Evolutionary conservation across 2,329 filamentous ascomycete species (phyloP), one percentile per base, ranked within the genome.

Genomic region (Beauveria bassiana): DNA sequence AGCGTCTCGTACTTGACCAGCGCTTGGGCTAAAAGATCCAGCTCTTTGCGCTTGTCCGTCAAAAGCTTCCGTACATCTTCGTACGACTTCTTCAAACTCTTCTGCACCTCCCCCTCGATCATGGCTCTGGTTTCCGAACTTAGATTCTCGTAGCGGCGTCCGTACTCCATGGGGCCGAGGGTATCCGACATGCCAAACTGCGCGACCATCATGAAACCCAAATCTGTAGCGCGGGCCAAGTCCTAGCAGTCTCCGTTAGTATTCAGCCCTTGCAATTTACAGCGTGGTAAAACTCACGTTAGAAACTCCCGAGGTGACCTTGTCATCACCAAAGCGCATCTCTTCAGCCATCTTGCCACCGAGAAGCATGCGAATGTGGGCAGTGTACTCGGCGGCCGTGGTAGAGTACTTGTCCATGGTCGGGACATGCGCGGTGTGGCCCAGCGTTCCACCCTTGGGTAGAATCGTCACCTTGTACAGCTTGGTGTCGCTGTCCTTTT

Each of bases 401-500:
- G 86, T 86, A 14, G 91, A 95, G 70, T 96, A 92, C 74, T 93
- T 92, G 77, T 97, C 93, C 81, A 96, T 92, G 71, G 95, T 89
- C 0, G 93, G 93, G 26, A 99, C 81, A 73, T 88, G 89, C 65
- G 90, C 89, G 0, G 95, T 99, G 65, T 96, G 85, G 64, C 95
- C 95, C 8, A 98, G 81, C 26, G 90, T 85, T 69, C 87, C 86
- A 12, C 95, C 95, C 69, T 96, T 88, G 59, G 95, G 93, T 69
- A 99, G 88, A 68, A 99, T 96, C 1, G 95, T 99, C 55, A 96
- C 93, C 77, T 99, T 99, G 82, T 99, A 97, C 1, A 99, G 81
- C 38, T 89, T 89, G 65, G 83, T 87, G 58, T 88, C 85, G 43
- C 85, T 85, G 62, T 89, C 86, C 65, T 80, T 80, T 64, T 89